Evolutionary conservation across 2,329 filamentous ascomycete genomes (phyloP).

Genomic region (Calonectria hawksworthii): DNA sequence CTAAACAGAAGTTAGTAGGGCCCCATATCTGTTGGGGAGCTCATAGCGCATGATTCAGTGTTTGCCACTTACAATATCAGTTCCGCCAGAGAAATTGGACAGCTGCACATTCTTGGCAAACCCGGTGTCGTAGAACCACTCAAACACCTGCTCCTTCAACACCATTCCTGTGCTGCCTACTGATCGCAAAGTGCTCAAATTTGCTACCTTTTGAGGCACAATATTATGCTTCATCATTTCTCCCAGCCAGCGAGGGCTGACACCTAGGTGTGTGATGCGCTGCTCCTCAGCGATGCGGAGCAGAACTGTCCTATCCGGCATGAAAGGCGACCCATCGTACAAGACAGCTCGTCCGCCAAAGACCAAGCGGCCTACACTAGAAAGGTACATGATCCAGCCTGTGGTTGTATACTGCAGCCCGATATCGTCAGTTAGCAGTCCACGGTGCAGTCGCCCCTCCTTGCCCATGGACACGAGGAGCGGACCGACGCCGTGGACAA

Average conservation of each 20-base stretch:
- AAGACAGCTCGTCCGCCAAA: constrained; percentile 74
- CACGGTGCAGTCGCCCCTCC: constrained; percentile 70
- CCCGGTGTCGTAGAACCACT: constrained; percentile 81
- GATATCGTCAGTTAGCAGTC: constrained; percentile 55
- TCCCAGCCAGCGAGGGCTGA: constrained; percentile 82
- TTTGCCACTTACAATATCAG: constrained; percentile 73
- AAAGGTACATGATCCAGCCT: constrained; percentile 91
- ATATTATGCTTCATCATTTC: constrained; percentile 78
- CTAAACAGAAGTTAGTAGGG: constrained; percentile 41
- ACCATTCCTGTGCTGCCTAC: constrained; percentile 88
- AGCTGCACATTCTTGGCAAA: constrained; percentile 79
- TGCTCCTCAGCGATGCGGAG: constrained; percentile 74
- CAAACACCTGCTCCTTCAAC: constrained; percentile 80
- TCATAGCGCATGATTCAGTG: too few relatives aligned
- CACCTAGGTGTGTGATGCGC: constrained; percentile 79
- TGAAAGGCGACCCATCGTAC: constrained; percentile 89
- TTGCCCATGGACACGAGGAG: constrained; percentile 68
- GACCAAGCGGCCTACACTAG: constrained; percentile 70
- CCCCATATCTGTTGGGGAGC: not conserved
- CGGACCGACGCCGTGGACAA: constrained; percentile 82
- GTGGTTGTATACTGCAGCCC: constrained; percentile 74
- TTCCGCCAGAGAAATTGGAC: constrained; percentile 82
- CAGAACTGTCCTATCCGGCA: constrained; percentile 75
- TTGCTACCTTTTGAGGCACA: constrained; percentile 70
- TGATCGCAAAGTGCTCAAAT: constrained; percentile 71